Evolutionary conservation across 495 filamentous ascomycete genomes (phyloP).

Genomic region (Tuber aestivum): DNA sequence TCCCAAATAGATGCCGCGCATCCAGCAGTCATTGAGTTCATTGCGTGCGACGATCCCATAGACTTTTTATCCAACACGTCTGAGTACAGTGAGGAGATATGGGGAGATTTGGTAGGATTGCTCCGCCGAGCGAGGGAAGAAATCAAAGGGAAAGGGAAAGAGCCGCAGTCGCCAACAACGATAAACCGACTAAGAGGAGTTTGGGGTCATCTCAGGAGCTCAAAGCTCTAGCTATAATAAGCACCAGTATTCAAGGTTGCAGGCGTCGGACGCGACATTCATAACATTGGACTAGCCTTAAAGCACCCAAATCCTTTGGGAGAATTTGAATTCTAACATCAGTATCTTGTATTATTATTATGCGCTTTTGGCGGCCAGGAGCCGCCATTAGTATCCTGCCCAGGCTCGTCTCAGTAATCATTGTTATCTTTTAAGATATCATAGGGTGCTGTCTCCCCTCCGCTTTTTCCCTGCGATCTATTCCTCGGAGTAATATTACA

Average conservation of each 20-base stretch:
- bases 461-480: neutral
- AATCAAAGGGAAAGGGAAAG: slow-evolving; percentile 44
- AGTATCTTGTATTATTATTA: neutral
- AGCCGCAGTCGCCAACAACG: slow-evolving; percentile 45
- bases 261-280: neutral
- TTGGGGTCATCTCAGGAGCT: slow-evolving; percentile 47
- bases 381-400: neutral
- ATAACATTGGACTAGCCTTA: neutral
- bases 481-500: neutral
- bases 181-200: slow-evolving; percentile 51
- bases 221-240: neutral
- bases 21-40: slow-evolving; percentile 16
- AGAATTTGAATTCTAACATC: neutral
- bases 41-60: slow-evolving; percentile 44
- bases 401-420: neutral
- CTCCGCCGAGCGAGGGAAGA: slow-evolving; percentile 59
- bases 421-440: neutral
- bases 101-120: slow-evolving; percentile 63
- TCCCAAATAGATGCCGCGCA: slow-evolving; percentile 13
- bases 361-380: neutral
- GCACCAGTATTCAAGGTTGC: neutral
- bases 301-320: neutral
- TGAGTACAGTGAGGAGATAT: slow-evolving; percentile 69
- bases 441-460: neutral
- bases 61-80: slow-evolving; percentile 45